phyloP scores from a whole-genome alignment of 176 grass and related monocot genomes.

The Carex parvula region DNA sequence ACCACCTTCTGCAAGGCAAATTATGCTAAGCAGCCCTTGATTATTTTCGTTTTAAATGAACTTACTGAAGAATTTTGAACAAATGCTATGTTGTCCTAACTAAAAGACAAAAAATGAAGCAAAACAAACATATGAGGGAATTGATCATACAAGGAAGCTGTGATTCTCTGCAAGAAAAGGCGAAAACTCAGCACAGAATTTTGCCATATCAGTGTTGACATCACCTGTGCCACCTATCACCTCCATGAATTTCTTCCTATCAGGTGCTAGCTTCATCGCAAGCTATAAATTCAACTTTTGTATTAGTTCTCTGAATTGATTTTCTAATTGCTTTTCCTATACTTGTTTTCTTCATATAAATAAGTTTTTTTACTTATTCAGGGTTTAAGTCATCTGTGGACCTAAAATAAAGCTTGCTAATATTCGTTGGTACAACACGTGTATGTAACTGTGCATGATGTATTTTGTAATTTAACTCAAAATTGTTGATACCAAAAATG shows the following conservation, averaged over 20 bases:
- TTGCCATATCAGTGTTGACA: slow-evolving; percentile 87
- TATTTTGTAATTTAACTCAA: slow-evolving; percentile 2
- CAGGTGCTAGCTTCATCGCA: slow-evolving; percentile 90
- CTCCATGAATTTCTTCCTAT: slow-evolving; percentile 96
- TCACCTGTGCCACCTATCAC: slow-evolving; percentile 74
- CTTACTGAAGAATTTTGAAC: background rate
- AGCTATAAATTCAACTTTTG: slow-evolving; percentile 37
- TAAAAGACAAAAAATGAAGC: background rate
- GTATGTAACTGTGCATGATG: background rate
- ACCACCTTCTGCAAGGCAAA: background rate
- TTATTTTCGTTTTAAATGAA: background rate
- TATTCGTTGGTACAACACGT: background rate
- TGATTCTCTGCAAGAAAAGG: slow-evolving; percentile 87
- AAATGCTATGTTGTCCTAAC: background rate
- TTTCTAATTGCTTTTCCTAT: background rate
- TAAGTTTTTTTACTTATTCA: background rate
- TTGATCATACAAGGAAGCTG: slow-evolving; percentile 54
- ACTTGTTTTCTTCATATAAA: background rate
- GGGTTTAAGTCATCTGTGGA: background rate
- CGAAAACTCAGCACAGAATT: slow-evolving; percentile 73
- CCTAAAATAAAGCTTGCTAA: background rate
- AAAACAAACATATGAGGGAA: background rate
- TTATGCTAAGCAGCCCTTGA: background rate
- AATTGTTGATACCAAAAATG: slow-evolving; percentile 2
- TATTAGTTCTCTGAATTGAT: background rate